Evolutionary conservation across 2,329 filamentous ascomycete species (phyloP), one percentile per base, ranked within the genome.

Genomic region (Ophiostoma australiae): DNA sequence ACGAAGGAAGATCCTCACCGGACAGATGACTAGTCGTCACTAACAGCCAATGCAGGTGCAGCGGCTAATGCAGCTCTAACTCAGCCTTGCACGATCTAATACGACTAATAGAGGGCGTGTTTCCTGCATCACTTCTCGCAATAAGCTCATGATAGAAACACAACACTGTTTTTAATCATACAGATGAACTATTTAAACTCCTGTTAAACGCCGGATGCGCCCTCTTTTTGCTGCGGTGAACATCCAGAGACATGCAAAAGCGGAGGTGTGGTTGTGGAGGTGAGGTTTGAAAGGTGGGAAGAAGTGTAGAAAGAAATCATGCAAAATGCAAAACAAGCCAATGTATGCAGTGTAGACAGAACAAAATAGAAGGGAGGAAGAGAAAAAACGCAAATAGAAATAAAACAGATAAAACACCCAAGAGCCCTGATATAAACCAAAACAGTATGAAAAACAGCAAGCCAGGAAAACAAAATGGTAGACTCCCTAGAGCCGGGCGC

Each of bases 391-490:
- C 5, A 48, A 67, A 55, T 37, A n/a, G 20, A 37, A 23, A 68
- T 63, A 58, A 20, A 17, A 70, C 39, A 44, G 44, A 39, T 17
- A 58, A 35, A 68, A 61, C 20, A 69, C 55, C 39, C 27, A 39
- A 71, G 55, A 65, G 37, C 71, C 72, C 69, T 68, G 68, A 70
- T 71, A 72, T 67, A 69, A 71, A 69, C 67, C 65, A 70, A 68
- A 52, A 41, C 48, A 48, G 37, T n/a, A 69, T 70, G 31, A 41
- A 69, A 48, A 67, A 39, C 39, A 67, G 37, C 37, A 67, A 44
- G 66, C 66, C 66, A 68, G 63, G 48, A 70, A 71, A 23, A 52
- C 52, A 71, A 61, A 66, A 52, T 11, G 35, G 35, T 35, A 35
- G 27, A 61, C 61, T 61, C 65, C 69, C 27, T 69, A 41, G 15